These are phyloP conservation scores for Hagleromyces aurorensis DNA, from an alignment of 805 yeast genomes.

Conservation along the genomic window DNA sequence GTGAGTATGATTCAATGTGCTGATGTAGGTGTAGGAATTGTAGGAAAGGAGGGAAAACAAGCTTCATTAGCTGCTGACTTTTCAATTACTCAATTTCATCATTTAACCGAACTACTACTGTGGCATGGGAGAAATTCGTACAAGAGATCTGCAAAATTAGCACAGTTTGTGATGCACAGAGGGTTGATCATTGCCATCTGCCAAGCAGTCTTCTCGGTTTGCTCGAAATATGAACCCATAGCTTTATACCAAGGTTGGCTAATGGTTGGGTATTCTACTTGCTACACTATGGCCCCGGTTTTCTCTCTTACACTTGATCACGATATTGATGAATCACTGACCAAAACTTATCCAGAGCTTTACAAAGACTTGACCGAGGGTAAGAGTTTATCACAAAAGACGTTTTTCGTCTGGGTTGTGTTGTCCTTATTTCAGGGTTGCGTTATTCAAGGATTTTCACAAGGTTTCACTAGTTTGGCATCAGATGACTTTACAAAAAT, in stretches of 20 bases:
- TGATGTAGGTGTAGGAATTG: conserved; percentile 98
- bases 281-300: conserved; percentile 97
- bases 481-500: conserved; percentile 49
- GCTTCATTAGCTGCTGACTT: conserved; percentile 97
- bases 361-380: conserved; percentile 90
- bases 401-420: conserved; percentile 86
- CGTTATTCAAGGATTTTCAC: conserved; percentile 76
- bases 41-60: conserved; percentile 97
- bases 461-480: conserved; percentile 59
- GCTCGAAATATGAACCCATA: conserved; percentile 84
- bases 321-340: conserved; percentile 84
- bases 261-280: conserved; percentile 97
- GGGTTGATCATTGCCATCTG: conserved; percentile 91
- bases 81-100: conserved; percentile 86
- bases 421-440: conserved; percentile 89
- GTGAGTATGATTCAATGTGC: conserved; percentile 99
- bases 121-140: conserved; percentile 99
- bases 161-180: conserved; percentile 94
- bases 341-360: conserved; percentile 86
- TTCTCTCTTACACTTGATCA: conserved; percentile 85
- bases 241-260: conserved; percentile 94
- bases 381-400: conserved; percentile 71
- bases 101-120: conserved; percentile 71
- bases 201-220: conserved; percentile 85
- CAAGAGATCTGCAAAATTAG: conserved; percentile 88